Percentiles rank a stretch among this genome's conserved stretches.
phyloP scores from a whole-genome alignment of 2,329 filamentous ascomycete species.

The Aspergillus pseudoglaucus region DNA sequence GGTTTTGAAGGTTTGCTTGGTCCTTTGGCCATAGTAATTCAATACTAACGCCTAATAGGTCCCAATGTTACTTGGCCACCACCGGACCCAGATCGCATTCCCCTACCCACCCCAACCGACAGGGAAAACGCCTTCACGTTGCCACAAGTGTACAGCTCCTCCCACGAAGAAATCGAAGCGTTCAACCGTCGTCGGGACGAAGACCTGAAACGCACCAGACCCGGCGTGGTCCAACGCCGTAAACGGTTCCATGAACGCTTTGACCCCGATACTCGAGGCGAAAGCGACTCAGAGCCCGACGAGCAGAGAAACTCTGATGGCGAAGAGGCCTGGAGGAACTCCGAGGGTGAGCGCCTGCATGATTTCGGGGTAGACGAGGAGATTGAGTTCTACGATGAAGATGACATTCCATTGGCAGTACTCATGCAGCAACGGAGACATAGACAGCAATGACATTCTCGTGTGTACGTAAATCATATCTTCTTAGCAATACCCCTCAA shows the following conservation, averaged over 20 bases:
- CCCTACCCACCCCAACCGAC: constrained; percentile 19
- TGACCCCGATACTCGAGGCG: constrained; percentile 11
- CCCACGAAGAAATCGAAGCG: constrained; percentile 43
- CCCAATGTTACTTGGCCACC: constrained; percentile 40
- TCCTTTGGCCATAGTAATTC: neutral
- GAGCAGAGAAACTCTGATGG: constrained; percentile 33
- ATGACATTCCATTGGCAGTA: constrained; percentile 53
- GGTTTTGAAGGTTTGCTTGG: constrained; percentile 49
- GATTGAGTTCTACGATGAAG: constrained; percentile 57
- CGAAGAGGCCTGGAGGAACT: constrained; percentile 57
- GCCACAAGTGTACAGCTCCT: constrained; percentile 24
- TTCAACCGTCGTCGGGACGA: constrained; percentile 50
- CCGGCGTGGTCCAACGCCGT: constrained; percentile 31
- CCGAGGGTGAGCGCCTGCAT: constrained; percentile 55
- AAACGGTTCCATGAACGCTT: constrained; percentile 38
- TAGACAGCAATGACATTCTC: neutral
- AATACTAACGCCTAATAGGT: constrained; percentile 18
- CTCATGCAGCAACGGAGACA: constrained; percentile 40
- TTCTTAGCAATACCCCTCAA: constrained; percentile 38
- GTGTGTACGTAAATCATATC: constrained; percentile 5
- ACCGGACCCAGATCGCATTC: constrained; percentile 45
- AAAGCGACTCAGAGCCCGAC: constrained; percentile 11
- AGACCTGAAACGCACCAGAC: constrained; percentile 42
- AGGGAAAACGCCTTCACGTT: constrained; percentile 18
- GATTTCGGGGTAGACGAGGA: constrained; percentile 63